phyloP scores from a whole-genome alignment of 768 basidiomycete species.

The Tephrocybe sp. region DNA sequence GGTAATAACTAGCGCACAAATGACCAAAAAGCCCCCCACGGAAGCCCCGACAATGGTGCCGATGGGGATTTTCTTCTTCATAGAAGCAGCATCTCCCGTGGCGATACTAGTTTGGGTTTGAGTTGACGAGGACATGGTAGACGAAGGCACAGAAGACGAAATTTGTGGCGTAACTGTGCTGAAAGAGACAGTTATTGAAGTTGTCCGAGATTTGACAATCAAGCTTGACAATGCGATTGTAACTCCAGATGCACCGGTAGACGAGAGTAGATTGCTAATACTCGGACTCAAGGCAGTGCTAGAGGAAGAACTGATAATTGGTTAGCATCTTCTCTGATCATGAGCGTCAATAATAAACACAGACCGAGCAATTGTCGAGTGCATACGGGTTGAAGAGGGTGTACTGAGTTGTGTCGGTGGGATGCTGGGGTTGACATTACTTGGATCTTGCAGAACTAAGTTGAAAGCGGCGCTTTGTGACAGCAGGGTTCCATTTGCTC shows the following conservation, averaged over 20 bases:
- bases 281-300: not conserved
- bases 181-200: not conserved
- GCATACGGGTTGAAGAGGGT: not conserved
- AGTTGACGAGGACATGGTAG: not conserved
- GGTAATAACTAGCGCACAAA: not conserved
- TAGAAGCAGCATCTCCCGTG: not conserved
- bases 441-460: not conserved
- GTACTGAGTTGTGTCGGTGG: not conserved
- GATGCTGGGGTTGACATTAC: not conserved
- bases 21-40: not conserved
- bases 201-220: not conserved
- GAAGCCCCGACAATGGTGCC: conserved; percentile 4
- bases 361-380: not conserved
- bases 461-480: not conserved
- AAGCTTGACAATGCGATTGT: not conserved
- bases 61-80: not conserved
- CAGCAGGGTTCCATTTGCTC: not conserved
- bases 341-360: not conserved
- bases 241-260: not conserved
- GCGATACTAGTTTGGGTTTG: not conserved
- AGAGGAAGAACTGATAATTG: not conserved
- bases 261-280: too few relatives aligned
- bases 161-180: not conserved
- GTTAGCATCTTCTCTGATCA: not conserved
- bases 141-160: not conserved